Conservation (phyloP, 352 stramenopile genomes). For the Peronospora tabacina region DNA sequence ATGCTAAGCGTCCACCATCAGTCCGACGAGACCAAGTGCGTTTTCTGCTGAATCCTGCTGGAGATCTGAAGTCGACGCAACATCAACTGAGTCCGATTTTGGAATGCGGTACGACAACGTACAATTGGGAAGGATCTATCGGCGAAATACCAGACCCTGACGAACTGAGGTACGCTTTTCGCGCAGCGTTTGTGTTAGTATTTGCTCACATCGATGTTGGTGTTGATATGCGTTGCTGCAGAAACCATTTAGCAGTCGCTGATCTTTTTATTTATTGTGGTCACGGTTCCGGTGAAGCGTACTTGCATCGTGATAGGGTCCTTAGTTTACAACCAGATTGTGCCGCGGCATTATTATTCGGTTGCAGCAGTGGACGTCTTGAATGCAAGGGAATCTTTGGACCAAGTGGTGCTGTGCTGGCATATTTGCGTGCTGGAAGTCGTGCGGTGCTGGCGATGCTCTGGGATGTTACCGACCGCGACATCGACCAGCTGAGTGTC, state of each 20-base stretch:
- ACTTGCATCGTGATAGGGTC: conserved; percentile 83
- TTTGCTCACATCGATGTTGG: conserved; percentile 2
- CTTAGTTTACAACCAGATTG: conserved; percentile 38
- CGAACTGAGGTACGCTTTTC: conserved; percentile 39
- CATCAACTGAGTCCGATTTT: conserved; percentile 51
- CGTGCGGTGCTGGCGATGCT: conserved; percentile 96
- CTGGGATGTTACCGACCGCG: conserved; percentile 98
- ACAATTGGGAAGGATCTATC: conserved; percentile 48
- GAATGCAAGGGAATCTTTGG: conserved; percentile 86
- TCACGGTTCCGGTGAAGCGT: conserved; percentile 93
- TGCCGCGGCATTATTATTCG: conserved; percentile 91
- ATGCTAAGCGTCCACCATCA: conserved; percentile 10
- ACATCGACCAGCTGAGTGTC: conserved; percentile 92
- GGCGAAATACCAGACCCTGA: conserved; percentile 40
- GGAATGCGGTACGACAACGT: conserved; percentile 16
- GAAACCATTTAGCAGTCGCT: conserved; percentile 40
- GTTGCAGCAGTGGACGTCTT: conserved; percentile 94
- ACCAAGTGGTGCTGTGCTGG: conserved; percentile 89
- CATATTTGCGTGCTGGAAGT: conserved; percentile 90
- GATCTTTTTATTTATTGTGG: conserved; percentile 96
- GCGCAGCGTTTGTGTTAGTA: not conserved
- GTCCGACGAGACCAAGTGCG: conserved; percentile 34
- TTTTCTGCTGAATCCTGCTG: conserved; percentile 68
- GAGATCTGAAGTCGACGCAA: conserved; percentile 63
- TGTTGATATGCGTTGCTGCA: conserved; percentile 9